phyloP scores from a whole-genome alignment of 2,329 filamentous ascomycete genomes.

The Cryphonectria parasitica region DNA sequence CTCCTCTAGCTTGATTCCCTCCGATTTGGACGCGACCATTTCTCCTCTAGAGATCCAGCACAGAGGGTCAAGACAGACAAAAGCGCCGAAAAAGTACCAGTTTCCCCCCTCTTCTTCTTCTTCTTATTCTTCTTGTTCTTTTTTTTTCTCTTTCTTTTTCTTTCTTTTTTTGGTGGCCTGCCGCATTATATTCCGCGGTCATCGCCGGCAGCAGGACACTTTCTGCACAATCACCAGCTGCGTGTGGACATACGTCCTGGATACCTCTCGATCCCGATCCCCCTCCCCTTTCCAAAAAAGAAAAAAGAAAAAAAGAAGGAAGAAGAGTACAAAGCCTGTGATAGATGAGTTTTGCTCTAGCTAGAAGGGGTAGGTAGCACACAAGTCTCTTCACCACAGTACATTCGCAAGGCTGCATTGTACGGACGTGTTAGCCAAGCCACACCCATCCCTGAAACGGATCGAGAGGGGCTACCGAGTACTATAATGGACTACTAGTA shows the following conservation, averaged over 20 bases:
- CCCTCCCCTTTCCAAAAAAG: background rate
- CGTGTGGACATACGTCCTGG: background rate
- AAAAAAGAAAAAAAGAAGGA: too few species aligned
- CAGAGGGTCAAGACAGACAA: background rate
- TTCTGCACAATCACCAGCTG: background rate
- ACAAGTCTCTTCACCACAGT: conserved; percentile 13
- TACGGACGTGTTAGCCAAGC: conserved; percentile 18
- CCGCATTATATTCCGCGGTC: background rate
- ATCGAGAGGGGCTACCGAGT: conserved; percentile 12
- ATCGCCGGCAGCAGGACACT: background rate
- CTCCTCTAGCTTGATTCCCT: conserved; percentile 4
- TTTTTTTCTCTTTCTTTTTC: too few species aligned
- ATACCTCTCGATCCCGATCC: background rate
- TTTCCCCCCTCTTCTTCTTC: too few species aligned
- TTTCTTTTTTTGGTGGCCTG: background rate
- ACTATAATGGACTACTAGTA: conserved; percentile 8
- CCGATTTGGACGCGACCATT: background rate
- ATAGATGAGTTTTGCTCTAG: background rate
- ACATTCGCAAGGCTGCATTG: conserved; percentile 31
- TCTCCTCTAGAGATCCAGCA: background rate
- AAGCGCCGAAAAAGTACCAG: background rate
- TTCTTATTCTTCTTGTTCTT: too few species aligned
- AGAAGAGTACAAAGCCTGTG: background rate
- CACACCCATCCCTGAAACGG: conserved; percentile 26
- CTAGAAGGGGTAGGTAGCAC: conserved; percentile 30